Evolutionary conservation across 2,329 filamentous ascomycete genomes (phyloP).

Genomic region (Penicillium sp.): DNA sequence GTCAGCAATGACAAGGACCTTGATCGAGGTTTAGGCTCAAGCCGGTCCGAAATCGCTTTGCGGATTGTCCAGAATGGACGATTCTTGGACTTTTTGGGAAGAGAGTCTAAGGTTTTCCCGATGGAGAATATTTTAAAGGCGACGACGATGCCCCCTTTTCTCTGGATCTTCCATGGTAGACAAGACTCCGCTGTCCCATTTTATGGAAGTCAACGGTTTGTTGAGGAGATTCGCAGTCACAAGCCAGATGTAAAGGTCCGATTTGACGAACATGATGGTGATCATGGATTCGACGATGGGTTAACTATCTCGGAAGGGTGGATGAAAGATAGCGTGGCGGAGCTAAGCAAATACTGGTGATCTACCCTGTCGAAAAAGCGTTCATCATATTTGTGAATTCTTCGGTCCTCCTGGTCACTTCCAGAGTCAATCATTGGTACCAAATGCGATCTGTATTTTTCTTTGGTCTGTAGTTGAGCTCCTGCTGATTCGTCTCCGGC

Average conservation of each 20-base stretch:
- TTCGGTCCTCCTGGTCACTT: too few relatives aligned
- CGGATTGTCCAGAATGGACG: slow-evolving; percentile 5
- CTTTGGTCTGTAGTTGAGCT: too few relatives aligned
- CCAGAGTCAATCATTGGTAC: too few relatives aligned
- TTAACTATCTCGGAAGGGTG: background rate
- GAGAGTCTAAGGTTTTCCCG: slow-evolving; percentile 3
- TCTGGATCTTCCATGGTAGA: slow-evolving; percentile 6
- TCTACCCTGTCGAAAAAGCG: too few relatives aligned
- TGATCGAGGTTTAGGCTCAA: background rate
- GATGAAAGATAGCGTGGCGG: background rate
- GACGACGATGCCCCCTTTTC: background rate
- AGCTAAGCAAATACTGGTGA: background rate
- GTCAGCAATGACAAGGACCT: slow-evolving; percentile 3
- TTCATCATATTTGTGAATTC: too few relatives aligned
- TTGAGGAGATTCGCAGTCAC: background rate
- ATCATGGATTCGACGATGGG: slow-evolving; percentile 1
- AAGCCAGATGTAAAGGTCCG: slow-evolving; percentile 3
- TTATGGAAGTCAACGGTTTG: background rate
- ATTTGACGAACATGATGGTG: slow-evolving; percentile 1
- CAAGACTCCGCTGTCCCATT: slow-evolving; percentile 6
- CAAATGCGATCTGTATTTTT: too few relatives aligned
- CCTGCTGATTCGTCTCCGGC: too few relatives aligned
- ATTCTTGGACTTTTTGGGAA: slow-evolving; percentile 5
- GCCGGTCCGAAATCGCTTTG: slow-evolving; percentile 1
- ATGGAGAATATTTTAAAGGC: slow-evolving; percentile 4